Evolutionary conservation across 2,329 filamentous ascomycete genomes (phyloP).

Genomic region (Trichoderma arundinaceum): DNA sequence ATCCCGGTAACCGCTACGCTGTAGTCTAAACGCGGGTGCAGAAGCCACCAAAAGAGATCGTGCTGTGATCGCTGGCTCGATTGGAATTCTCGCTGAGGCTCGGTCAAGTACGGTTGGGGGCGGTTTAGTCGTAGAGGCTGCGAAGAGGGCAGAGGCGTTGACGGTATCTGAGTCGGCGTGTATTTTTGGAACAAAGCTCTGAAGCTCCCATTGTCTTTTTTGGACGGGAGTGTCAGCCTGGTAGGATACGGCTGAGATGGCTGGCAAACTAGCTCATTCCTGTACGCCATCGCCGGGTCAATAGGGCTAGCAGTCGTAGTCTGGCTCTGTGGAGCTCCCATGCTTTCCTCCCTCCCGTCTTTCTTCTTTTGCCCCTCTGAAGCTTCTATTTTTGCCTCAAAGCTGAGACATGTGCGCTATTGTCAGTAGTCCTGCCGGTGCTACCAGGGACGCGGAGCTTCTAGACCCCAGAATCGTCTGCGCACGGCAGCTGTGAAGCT

Average conservation of each 20-base stretch:
- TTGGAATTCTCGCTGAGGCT: neutral
- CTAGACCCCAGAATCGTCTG: neutral
- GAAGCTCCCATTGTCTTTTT: neutral
- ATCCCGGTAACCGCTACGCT: neutral
- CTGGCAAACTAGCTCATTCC: neutral
- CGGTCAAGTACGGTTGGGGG: neutral
- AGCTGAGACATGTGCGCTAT: constrained; percentile 15
- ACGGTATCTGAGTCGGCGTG: neutral
- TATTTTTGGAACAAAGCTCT: neutral
- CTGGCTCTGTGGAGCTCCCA: constrained; percentile 7
- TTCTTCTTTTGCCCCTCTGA: neutral
- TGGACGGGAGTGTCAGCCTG: no score
- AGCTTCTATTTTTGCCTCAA: constrained; percentile 15
- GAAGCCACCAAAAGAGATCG: neutral
- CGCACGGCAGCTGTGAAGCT: neutral
- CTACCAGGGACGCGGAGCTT: neutral
- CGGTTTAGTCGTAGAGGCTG: neutral
- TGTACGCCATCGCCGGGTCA: neutral
- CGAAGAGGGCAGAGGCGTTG: neutral
- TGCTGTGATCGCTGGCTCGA: neutral
- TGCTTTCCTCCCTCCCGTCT: neutral
- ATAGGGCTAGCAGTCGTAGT: neutral
- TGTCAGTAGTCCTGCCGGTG: neutral
- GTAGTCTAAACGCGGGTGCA: neutral
- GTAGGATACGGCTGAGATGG: neutral